Base-by-base conservation (phyloP, 257 asterid genomes). In the Lavandula angustifolia region DNA sequence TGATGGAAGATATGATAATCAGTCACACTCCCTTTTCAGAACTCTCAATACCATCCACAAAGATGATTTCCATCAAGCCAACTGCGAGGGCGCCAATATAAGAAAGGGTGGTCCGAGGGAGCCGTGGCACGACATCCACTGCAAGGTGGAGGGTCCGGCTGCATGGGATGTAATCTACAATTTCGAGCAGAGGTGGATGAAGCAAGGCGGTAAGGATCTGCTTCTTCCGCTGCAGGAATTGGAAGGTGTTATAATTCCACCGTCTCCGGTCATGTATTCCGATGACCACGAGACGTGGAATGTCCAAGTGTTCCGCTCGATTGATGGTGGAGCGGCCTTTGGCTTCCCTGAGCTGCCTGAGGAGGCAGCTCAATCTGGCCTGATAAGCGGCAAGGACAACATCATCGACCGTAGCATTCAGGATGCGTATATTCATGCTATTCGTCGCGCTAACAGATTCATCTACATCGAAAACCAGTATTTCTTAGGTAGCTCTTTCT, bases 91-190 rank as follows among this genome's bases (percentile, higher is more conserved):
- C 0, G 73, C 80, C 34, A 50, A 61, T 5, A 54, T 76, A 10
- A n/a, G 13, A 11, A 76, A 66, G 8, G 75, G 78, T 16, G 77
- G 78, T 13, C 78, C 81, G 1, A 40, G 81, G 50, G 81, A 76
- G 75, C 81, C 81, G 1, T 76, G 81, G 81, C 81, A 76, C 34
- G 81, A 76, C 49, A 76, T 76, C 9, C 81, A 76, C 40, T 72
- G 81, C 54, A 54, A 53, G 48, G 1, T 76, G 13, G 81, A 76
- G 3, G 81, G 81, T 3, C 66, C 78, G 1, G 72, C 42, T 3
- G 78, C 81, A 8, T 76, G 81, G 81, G 81, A 76, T 3, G 81
- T 76, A 1, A 66, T 76, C 4, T 67, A 56, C 74, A 76, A 76
- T 29, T 76, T 76, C 10, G 81, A 76, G 69, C 81, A 76, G 72